Base-by-base conservation (phyloP, 2,329 filamentous ascomycete genomes). In the Biscogniauxia marginata region DNA sequence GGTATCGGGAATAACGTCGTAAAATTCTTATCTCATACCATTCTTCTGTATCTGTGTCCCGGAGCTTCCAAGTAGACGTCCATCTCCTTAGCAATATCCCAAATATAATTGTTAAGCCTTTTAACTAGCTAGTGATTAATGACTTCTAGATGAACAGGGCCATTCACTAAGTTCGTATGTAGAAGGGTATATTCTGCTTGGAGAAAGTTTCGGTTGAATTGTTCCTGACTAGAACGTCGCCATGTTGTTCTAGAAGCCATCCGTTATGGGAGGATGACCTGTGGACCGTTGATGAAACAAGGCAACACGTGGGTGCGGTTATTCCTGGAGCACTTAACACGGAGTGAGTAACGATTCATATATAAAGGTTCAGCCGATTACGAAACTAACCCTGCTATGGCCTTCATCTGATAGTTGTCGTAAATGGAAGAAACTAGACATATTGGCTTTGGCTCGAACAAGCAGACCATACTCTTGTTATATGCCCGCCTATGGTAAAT, bases 121-220 rank as follows among this genome's bases (percentile, higher is more conserved):
- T 66, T 67, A 1, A 70, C 72, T 20, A 74, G 65, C 55, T 71
- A 66, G 30, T 70, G 65, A 47, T 63, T 65, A 59, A 71, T 69
- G 45, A 72, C 57, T 7, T 71, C 66, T 1, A 67, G 65, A 30
- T 73, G 70, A 4, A 71, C 65, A 2, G 70, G 69, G 48, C 65
- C 59, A n/a, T 63, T 60, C 45, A 71, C 63, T 47, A 67, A 59
- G 48, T 67, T 70, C 16, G 64, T 63, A 25, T 71, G 67, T 21
- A 71, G 62, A 30, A 72, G 71, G 30, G 70, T 69, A 51, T 72
- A 66, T 24, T 72, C 66, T 20, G 67, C 59, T 62, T 72, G 63
- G n/a, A 74, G 64, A 56, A 71, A 72, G 52, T 70, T 68, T 6
- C 70, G 63, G 55, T 71, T 73, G 30, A 71, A 67, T 21, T 65